phyloP scores from a whole-genome alignment of 2,329 filamentous ascomycete species.

The Phyllosticta citrichinensis region DNA sequence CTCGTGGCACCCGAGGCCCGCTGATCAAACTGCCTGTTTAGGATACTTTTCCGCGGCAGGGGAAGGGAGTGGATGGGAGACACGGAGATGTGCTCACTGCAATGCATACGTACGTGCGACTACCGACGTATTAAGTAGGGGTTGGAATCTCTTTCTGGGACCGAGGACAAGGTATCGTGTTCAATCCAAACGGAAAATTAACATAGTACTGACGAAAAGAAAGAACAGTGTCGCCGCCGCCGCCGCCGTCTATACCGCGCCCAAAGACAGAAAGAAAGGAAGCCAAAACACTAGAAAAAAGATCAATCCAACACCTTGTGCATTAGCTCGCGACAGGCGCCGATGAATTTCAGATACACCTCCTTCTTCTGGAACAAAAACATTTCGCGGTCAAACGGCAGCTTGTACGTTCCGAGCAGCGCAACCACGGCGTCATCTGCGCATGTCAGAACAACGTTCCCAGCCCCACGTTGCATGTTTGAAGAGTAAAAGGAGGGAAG shows the following conservation, averaged over 20 bases:
- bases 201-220: too few species aligned
- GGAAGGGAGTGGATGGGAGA: too few species aligned
- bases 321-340: slow-evolving; percentile 18
- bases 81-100: too few species aligned
- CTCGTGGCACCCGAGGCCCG: background rate
- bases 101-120: too few species aligned
- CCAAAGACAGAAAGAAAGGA: too few species aligned
- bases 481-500: background rate
- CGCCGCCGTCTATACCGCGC: too few species aligned
- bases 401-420: slow-evolving; percentile 16
- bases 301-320: slow-evolving; percentile 17
- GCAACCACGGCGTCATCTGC: background rate
- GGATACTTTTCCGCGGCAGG: background rate
- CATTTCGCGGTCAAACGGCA: slow-evolving; percentile 17
- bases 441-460: background rate
- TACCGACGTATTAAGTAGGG: too few species aligned
- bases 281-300: background rate
- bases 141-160: too few species aligned
- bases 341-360: slow-evolving; percentile 18
- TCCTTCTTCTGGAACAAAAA: slow-evolving; percentile 20
- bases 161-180: too few species aligned
- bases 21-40: background rate
- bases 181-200: too few species aligned
- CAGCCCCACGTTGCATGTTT: background rate
- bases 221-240: too few species aligned